Evolutionary conservation across 352 stramenopile genomes (phyloP).

Genomic region (Globisporangium spinosum): DNA sequence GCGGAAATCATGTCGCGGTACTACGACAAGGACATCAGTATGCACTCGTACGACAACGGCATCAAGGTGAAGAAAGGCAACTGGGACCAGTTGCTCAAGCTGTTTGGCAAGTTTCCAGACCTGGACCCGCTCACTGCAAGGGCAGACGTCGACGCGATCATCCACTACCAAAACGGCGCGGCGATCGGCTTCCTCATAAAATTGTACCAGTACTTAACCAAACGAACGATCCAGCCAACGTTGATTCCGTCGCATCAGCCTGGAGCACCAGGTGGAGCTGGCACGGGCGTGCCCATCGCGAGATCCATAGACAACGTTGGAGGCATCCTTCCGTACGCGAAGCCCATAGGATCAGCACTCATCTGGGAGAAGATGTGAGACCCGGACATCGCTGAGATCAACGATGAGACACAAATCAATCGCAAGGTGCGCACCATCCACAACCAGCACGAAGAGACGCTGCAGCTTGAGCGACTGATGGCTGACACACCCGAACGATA

Average conservation of each 20-base stretch:
- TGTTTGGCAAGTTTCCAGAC: conserved; percentile 76
- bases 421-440: conserved; percentile 61
- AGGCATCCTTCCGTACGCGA: conserved; percentile 76
- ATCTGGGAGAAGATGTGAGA: conserved; percentile 84
- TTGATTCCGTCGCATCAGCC: conserved; percentile 6
- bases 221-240: conserved; percentile 78
- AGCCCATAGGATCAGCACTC: conserved; percentile 73
- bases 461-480: conserved; percentile 79
- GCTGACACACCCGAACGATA: conserved; percentile 57
- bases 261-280: conserved; percentile 14
- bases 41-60: conserved; percentile 93
- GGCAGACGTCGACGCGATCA: conserved; percentile 76
- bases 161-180: conserved; percentile 88
- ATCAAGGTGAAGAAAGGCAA: conserved; percentile 91
- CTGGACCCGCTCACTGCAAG: conserved; percentile 53
- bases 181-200: conserved; percentile 83
- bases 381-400: conserved; percentile 64
- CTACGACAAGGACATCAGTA: conserved; percentile 91
- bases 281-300: conserved; percentile 14
- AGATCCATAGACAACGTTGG: conserved; percentile 30
- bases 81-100: conserved; percentile 83
- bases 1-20: conserved; percentile 91
- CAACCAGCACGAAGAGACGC: conserved; percentile 67
- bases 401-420: conserved; percentile 64
- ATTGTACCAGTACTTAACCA: conserved; percentile 89